Conservation (phyloP, 2,329 filamentous ascomycete species). For the Rhinocladiella mackenziei region DNA sequence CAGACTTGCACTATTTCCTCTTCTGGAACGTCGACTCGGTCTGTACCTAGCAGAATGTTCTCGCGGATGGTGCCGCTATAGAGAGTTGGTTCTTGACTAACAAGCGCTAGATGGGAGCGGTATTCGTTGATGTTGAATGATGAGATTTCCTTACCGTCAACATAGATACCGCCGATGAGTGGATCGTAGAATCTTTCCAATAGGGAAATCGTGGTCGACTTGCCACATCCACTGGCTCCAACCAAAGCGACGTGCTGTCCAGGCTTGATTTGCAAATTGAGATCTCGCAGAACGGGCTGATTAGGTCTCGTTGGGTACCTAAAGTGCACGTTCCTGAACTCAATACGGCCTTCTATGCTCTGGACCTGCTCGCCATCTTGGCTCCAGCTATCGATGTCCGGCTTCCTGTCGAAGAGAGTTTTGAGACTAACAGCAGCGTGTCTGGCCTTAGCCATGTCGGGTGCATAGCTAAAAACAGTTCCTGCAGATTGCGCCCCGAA, state of each 20-base stretch:
- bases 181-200: conserved; percentile 95
- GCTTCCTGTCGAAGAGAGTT: conserved; percentile 75
- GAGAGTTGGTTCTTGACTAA: conserved; percentile 89
- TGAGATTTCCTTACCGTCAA: conserved; percentile 80
- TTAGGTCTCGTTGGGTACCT: conserved; percentile 87
- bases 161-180: conserved; percentile 69
- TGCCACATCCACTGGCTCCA: conserved; percentile 79
- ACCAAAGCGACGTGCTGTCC: conserved; percentile 66
- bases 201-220: conserved; percentile 87
- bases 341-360: conserved; percentile 69
- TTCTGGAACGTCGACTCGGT: conserved; percentile 64
- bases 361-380: conserved; percentile 61
- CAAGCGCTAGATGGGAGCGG: conserved; percentile 75
- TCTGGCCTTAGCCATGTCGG: conserved; percentile 90
- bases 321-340: conserved; percentile 92
- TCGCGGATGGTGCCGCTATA: conserved; percentile 90
- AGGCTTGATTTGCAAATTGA: conserved; percentile 55
- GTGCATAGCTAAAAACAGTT: conserved; percentile 81
- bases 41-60: conserved; percentile 77
- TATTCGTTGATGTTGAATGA: conserved; percentile 81
- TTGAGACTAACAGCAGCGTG: conserved; percentile 77
- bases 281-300: conserved; percentile 82
- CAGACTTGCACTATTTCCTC: conserved; percentile 72
- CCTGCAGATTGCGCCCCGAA: conserved; percentile 92
- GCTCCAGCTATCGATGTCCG: conserved; percentile 78